Percentiles rank a stretch among this genome's conserved stretches.
Conservation (phyloP, 2,329 filamentous ascomycete genomes). For the Fusarium dlaminii region DNA sequence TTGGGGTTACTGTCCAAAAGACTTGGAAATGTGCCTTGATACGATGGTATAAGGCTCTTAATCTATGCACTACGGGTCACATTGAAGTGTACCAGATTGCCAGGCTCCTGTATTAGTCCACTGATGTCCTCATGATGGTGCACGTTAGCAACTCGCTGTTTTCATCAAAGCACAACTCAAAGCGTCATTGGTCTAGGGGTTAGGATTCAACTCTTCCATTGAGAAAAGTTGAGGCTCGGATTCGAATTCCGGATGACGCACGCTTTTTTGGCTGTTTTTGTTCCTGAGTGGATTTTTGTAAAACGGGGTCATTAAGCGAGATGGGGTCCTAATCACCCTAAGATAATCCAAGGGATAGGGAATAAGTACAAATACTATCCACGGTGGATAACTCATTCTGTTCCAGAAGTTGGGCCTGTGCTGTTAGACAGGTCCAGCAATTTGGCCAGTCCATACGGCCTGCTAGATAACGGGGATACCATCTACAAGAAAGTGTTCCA, state of each 20-base stretch:
- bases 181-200: constrained; percentile 24
- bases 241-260: constrained; percentile 28
- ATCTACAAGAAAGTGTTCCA: no score
- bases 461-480: no score
- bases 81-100: not conserved
- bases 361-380: not conserved
- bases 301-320: not conserved
- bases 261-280: not conserved
- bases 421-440: not conserved
- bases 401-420: not conserved
- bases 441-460: not conserved
- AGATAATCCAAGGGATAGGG: not conserved
- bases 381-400: not conserved
- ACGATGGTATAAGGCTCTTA: not conserved
- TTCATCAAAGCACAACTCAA: not conserved
- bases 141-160: not conserved
- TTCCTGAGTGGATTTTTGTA: not conserved
- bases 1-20: fast-evolving
- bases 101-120: no score
- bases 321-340: no score
- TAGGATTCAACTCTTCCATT: constrained; percentile 27
- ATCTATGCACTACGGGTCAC: not conserved
- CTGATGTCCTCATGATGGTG: fast-evolving
- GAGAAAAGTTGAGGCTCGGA: constrained; percentile 27
- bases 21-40: not conserved